phyloP scores from a whole-genome alignment of 805 yeast species.

The Starmerella bombi region DNA sequence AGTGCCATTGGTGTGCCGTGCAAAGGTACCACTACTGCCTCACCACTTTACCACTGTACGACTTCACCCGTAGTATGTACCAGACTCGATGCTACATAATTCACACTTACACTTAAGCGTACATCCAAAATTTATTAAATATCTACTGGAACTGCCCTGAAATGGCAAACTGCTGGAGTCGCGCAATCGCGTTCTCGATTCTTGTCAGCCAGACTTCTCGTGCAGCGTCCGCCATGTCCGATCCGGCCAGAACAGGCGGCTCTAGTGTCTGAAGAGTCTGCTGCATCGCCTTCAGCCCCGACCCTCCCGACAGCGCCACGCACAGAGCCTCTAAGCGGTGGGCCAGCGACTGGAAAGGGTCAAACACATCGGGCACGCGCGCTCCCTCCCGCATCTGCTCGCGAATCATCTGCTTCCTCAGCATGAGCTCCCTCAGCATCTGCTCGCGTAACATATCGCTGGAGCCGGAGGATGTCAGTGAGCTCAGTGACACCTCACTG shows the following conservation, averaged over 20 bases:
- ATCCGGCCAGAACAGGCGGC: conserved; percentile 5
- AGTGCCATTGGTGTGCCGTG: too few species aligned
- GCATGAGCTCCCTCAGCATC: neutral
- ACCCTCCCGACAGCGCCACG: neutral
- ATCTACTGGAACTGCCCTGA: too few species aligned
- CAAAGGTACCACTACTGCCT: too few species aligned
- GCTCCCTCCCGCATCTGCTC: neutral
- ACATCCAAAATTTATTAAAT: neutral
- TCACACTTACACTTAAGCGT: too few species aligned
- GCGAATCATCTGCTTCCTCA: neutral
- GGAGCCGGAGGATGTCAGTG: neutral
- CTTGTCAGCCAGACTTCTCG: conserved; percentile 17
- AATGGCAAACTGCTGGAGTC: neutral
- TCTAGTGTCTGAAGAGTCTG: conserved; percentile 7
- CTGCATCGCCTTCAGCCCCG: neutral
- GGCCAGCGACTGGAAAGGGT: conserved; percentile 25
- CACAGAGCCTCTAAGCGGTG: conserved; percentile 15
- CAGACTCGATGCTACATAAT: too few species aligned
- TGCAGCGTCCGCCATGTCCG: conserved; percentile 3
- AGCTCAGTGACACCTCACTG: neutral
- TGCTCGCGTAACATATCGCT: neutral
- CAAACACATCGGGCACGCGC: neutral
- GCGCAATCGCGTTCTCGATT: conserved; percentile 13
- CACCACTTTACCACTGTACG: too few species aligned
- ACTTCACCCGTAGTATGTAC: too few species aligned